Percentiles rank a stretch among this genome's conserved stretches.
These are phyloP conservation scores for Talaromyces liani DNA, from an alignment of 495 filamentous ascomycete genomes.

Conservation along the genomic window DNA sequence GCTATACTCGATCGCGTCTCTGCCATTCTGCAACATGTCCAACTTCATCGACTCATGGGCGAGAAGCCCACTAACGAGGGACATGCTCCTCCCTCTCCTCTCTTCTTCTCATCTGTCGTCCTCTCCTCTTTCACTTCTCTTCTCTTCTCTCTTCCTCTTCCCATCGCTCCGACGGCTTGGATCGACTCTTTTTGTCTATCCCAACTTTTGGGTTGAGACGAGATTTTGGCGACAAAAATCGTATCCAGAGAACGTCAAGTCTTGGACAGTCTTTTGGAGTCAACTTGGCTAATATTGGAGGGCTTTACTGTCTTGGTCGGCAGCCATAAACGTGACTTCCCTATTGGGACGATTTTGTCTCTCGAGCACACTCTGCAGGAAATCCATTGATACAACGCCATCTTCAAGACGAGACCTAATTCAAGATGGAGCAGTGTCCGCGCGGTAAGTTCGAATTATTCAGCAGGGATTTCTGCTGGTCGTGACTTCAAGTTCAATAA, in stretches of 20 bases:
- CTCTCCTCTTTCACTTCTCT: not conserved
- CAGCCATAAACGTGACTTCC: not conserved
- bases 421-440: not conserved
- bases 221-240: not conserved
- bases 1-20: not conserved
- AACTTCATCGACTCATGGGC: not conserved
- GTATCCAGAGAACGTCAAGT: not conserved
- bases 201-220: not conserved
- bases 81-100: not conserved
- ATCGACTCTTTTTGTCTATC: not conserved
- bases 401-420: not conserved
- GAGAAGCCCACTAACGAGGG: not conserved
- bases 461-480: not conserved
- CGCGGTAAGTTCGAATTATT: not conserved
- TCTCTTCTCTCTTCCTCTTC: not conserved
- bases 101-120: not conserved
- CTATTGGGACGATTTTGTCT: not conserved
- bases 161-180: not conserved
- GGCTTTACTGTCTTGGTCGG: not conserved
- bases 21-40: not conserved
- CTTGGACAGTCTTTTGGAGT: not conserved
- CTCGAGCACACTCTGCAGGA: not conserved
- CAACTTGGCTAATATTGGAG: not conserved
- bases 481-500: not conserved
- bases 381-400: not conserved